These are phyloP conservation scores for Wickerhamiella alocasiicola DNA, from an alignment of 805 yeast species.

Conservation along the genomic window DNA sequence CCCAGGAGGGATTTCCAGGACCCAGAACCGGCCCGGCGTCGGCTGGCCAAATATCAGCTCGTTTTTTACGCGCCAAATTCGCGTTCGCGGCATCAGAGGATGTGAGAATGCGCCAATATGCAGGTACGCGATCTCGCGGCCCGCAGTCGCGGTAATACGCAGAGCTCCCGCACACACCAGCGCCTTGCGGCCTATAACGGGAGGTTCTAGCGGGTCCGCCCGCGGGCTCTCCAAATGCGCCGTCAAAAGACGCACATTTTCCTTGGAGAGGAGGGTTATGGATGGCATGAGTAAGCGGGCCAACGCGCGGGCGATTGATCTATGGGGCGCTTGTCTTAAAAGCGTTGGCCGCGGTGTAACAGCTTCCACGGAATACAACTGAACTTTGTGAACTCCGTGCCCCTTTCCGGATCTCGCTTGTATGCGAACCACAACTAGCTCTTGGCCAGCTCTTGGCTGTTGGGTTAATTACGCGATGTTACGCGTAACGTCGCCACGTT, in stretches of 20 bases:
- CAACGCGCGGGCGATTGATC: too few species aligned
- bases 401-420: too few species aligned
- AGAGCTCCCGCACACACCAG: conserved; percentile 19
- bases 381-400: too few species aligned
- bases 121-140: conserved; percentile 21
- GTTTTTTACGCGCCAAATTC: conserved; percentile 18
- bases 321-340: too few species aligned
- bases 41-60: conserved; percentile 20
- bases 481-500: too few species aligned
- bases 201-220: background rate
- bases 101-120: conserved; percentile 19
- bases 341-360: too few species aligned
- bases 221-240: conserved; percentile 5
- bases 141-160: conserved; percentile 17
- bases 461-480: too few species aligned
- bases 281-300: conserved; percentile 9
- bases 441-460: too few species aligned
- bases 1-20: conserved; percentile 14
- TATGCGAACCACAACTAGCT: too few species aligned
- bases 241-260: conserved; percentile 4
- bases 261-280: conserved; percentile 6
- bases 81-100: conserved; percentile 21
- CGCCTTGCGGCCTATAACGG: background rate
- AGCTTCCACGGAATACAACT: too few species aligned
- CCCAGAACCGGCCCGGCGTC: conserved; percentile 19